Percentiles rank a stretch among this genome's conserved stretches.
Conservation (phyloP, 176 grass and related monocot genomes). For the Poa pratensis region DNA sequence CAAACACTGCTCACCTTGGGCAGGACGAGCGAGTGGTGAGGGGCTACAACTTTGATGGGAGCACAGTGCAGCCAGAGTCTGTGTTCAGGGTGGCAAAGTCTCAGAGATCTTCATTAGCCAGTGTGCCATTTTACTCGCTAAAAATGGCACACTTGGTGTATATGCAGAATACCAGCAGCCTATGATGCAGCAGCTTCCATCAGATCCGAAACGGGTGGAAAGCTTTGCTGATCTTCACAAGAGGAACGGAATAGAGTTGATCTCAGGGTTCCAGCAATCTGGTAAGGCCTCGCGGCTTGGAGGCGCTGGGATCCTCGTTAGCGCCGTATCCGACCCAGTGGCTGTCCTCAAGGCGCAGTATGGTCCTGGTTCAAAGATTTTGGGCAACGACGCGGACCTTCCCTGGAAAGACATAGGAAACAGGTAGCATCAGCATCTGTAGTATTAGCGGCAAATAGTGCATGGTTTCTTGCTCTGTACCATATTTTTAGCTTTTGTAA, state of each 20-base stretch:
- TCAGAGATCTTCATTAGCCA: constrained; percentile 54
- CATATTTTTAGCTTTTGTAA: constrained; percentile 94
- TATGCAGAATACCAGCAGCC: constrained; percentile 58
- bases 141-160: constrained; percentile 45
- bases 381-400: constrained; percentile 53
- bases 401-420: constrained; percentile 76
- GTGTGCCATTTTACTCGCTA: constrained; percentile 67
- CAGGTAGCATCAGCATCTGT: constrained; percentile 56
- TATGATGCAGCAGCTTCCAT: constrained; percentile 44
- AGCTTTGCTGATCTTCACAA: constrained; percentile 60
- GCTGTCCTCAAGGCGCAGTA: constrained; percentile 62
- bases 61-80: constrained; percentile 52
- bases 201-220: constrained; percentile 52
- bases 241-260: constrained; percentile 54
- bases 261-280: constrained; percentile 66
- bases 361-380: constrained; percentile 50
- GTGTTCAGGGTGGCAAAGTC: constrained; percentile 53
- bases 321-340: constrained; percentile 59
- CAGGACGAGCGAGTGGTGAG: constrained; percentile 49
- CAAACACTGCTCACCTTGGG: constrained; percentile 31
- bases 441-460: constrained; percentile 44
- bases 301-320: constrained; percentile 50
- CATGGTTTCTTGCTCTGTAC: constrained; percentile 72
- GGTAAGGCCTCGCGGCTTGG: constrained; percentile 48
- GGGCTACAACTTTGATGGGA: constrained; percentile 58